Evolutionary conservation across 78 protist genomes (phyloP).

Genomic region (Trichosphaerium sp.): DNA sequence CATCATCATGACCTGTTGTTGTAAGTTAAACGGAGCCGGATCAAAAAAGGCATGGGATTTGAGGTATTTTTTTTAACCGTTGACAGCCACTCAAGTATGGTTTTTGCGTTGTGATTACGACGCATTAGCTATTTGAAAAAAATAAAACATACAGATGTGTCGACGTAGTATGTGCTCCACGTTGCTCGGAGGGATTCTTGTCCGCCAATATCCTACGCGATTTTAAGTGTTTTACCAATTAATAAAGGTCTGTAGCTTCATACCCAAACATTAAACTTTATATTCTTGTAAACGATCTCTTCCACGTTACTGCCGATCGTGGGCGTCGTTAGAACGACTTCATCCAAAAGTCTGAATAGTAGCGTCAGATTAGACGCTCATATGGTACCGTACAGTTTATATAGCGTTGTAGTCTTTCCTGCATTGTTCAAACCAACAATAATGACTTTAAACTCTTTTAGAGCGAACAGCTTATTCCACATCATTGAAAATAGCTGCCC

Average conservation of each 20-base stretch:
- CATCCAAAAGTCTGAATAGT: constrained; percentile 33
- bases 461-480: constrained; percentile 40
- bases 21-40: too few relatives aligned
- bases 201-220: constrained; percentile 69
- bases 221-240: too few relatives aligned
- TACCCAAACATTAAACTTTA: constrained; percentile 66
- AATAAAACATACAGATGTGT: constrained; percentile 27
- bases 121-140: too few relatives aligned
- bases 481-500: constrained; percentile 36
- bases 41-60: too few relatives aligned
- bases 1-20: constrained; percentile 53
- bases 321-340: constrained; percentile 72
- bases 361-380: neutral
- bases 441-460: constrained; percentile 50
- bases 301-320: constrained; percentile 80
- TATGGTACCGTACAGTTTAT: constrained; percentile 19
- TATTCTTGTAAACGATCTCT: constrained; percentile 68
- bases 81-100: too few relatives aligned
- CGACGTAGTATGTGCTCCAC: constrained; percentile 67
- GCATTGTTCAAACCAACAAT: constrained; percentile 72
- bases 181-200: constrained; percentile 55
- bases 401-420: constrained; percentile 77
- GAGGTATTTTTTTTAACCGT: too few relatives aligned
- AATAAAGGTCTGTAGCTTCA: neutral
- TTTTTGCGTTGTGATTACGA: too few relatives aligned